These are phyloP conservation scores for Fusarium miscanthi DNA, from an alignment of 2,329 filamentous ascomycete genomes.

Conservation along the genomic window DNA sequence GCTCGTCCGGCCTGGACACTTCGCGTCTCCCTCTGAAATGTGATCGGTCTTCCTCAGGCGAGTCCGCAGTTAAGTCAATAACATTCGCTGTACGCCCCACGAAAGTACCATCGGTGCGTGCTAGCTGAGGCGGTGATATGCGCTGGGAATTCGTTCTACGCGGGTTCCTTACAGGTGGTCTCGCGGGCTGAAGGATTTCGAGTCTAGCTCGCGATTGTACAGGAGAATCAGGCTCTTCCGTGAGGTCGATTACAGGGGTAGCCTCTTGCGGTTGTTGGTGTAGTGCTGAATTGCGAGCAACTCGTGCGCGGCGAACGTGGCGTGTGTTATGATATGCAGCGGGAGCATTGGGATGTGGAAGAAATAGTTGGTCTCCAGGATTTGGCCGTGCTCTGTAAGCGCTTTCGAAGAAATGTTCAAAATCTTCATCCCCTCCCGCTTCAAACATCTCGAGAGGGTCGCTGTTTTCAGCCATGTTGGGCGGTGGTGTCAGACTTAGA, in stretches of 20 bases:
- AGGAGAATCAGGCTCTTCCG: conserved; percentile 62
- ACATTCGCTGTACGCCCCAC: conserved; percentile 51
- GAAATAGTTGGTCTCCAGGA: conserved; percentile 20
- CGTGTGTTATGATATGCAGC: conserved; percentile 17
- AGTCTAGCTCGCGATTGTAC: conserved; percentile 50
- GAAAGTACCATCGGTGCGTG: conserved; percentile 59
- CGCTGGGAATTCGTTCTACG: conserved; percentile 56
- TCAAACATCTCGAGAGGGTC: conserved; percentile 37
- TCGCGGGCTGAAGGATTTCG: conserved; percentile 24
- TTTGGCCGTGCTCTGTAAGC: neutral
- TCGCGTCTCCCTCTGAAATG: conserved; percentile 24
- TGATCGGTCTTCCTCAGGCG: conserved; percentile 50
- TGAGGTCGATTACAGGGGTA: conserved; percentile 60
- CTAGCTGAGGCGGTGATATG: conserved; percentile 55
- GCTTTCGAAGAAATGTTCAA: conserved; percentile 27
- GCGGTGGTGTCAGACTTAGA: neutral
- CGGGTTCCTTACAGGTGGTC: conserved; percentile 50
- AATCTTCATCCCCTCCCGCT: conserved; percentile 35
- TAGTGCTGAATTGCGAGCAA: conserved; percentile 2
- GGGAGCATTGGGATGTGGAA: conserved; percentile 29
- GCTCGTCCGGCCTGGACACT: conserved; percentile 38
- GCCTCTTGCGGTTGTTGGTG: conserved; percentile 26
- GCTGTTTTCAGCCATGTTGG: conserved; percentile 32
- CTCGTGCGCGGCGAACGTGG: conserved; percentile 10
- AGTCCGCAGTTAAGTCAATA: conserved; percentile 66